Evolutionary conservation across 106 monocot genomes (phyloP), one percentile per base, ranked within the genome.

Genomic region (Hemerocallis citrina): DNA sequence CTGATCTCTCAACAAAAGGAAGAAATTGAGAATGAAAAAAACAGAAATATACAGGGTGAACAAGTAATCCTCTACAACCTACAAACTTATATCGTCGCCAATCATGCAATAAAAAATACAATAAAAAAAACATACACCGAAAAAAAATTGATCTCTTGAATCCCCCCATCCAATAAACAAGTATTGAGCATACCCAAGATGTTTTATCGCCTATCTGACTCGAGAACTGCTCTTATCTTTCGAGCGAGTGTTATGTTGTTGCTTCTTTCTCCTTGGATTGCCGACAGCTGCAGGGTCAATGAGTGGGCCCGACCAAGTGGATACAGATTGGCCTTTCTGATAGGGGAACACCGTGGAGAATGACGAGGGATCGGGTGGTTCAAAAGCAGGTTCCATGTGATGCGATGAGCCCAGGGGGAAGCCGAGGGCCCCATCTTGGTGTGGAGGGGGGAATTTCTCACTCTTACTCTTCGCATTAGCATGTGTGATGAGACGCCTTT

Each of bases 391-490:
- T 21, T 85, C 76, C 44, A 85, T 62, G 61, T 82, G 69, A 19
- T 69, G 76, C 11, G 82, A 74, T 30, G 83, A 80, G 22, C 72
- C 85, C 47, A 79, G 59, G 9, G 79, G 75, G 63, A 77, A 77
- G 7, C 85, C 85, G 34, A 85, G 74, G 16, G 81, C 78, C 7
- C 89, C 89, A 52, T 81, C 85, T 28, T 89, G 81, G 64, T 85
- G 89, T 7, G 84, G 85, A 3, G 89, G 85, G n/a, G 89, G 89
- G 46, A 89, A 89, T 63, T 89, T 89, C 48, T 89, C 89, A 34
- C 89, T 89, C 79, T 79, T 89, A 74, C 89, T 76, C 71, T 85
- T 89, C 17, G 81, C 85, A 34, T 89, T 89, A 12, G 78, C 75
- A 60, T 85, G 84, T 7, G 80, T 70, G 17, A 81, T 76, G 6